Base-by-base conservation (phyloP, 2,329 filamentous ascomycete genomes). In the Verticillium nonalfalfae region DNA sequence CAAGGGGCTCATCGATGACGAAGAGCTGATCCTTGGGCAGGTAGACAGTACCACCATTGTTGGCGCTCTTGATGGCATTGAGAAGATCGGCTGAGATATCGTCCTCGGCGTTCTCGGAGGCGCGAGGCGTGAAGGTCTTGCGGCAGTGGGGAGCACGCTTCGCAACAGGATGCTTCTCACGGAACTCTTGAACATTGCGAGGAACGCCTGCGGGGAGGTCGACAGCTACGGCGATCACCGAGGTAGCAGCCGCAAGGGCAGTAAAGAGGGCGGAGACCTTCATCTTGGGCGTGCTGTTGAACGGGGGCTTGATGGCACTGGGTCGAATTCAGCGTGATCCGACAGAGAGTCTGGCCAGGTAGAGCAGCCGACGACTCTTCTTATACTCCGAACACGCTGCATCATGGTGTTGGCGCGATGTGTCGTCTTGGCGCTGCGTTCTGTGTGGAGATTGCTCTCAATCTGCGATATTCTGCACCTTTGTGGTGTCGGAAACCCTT, bases 1-100 rank as follows among this genome's bases (percentile, higher is more conserved):
- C 83, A 63, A 89, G 71, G 1, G 85, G 85, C 1, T 83, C 88
- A 31, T 83, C 85, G 63, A 89, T 81, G 9, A 79, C 83, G 68
- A 88, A 89, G 2, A 77, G 81, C 61, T 78, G 75, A 15, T 79
- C 78, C 38, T 76, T 74, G 3, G 80, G 76, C 60, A 88, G 84
- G 10, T 87, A 74, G 14, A 87, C 82, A 61, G 81, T 81, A 6
- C 85, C 85, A 7, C 85, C 85, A 62, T 84, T 76, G 67, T 87
- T 87, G 70, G 84, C 86, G 50, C 60, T 59, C 58, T 61, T 56
- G 58, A 65, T 50, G 15, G 60, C 62, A 57, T 79, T 69, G 40
- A 82, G 73, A 61, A 86, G 71, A 50, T 71, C 70, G 21, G 67
- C 66, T 5, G 70, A 68, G 38, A 68, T 61, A 31, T 70, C 69